A percentile compares a stretch with the other conserved stretches of the same genome.
Conservation (phyloP, 805 yeast species). For the Barnettozyma sp. region DNA sequence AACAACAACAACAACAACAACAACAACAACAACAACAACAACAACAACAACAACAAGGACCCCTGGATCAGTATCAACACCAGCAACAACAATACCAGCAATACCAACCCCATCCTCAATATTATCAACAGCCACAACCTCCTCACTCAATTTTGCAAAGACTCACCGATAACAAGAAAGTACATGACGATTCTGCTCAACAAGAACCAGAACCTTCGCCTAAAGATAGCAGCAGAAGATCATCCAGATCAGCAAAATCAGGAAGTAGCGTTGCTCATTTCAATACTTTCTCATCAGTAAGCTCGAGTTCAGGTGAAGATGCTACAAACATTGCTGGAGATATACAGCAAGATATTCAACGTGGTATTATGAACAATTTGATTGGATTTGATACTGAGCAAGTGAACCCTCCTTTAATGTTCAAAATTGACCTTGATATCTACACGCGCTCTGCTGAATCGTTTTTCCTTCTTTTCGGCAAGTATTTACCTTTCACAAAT, state of each 20-base stretch:
- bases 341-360: background rate
- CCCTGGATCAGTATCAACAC: background rate
- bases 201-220: background rate
- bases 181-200: no score
- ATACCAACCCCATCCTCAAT: no score
- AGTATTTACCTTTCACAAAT: constrained; percentile 10
- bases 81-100: background rate
- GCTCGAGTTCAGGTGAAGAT: background rate
- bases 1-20: no score
- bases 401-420: background rate
- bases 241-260: background rate
- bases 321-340: background rate
- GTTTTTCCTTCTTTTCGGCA: constrained; percentile 8
- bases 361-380: background rate
- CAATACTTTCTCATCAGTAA: background rate
- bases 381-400: background rate
- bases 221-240: background rate
- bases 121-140: background rate
- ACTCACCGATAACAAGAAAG: no score
- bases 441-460: constrained; percentile 9
- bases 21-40: no score
- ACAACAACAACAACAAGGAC: no score
- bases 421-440: constrained; percentile 4
- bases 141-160: no score
- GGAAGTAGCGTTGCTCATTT: background rate